A percentile compares a stretch with the other conserved stretches of the same genome.
Evolutionary conservation across 176 grass and related monocot species (phyloP).

Genomic region (Aegilops umbellulata): DNA sequence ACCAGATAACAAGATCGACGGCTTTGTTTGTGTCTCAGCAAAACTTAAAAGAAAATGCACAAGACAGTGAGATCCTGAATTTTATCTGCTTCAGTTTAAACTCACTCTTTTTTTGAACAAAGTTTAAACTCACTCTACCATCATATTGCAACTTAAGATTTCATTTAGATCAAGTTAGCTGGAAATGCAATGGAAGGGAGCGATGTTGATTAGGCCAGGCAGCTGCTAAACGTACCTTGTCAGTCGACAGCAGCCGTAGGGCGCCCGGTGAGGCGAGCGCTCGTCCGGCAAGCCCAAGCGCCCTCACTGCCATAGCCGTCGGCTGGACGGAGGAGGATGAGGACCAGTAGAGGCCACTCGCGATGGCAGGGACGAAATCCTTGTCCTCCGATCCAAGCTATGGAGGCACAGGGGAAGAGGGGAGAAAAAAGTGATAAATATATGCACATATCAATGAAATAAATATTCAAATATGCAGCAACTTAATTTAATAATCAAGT

Average conservation of each 20-base stretch:
- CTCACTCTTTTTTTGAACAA: too few relatives aligned
- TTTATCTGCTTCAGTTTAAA: too few relatives aligned
- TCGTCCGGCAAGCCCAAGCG: neutral
- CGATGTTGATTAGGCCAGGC: neutral
- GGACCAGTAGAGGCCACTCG: too few relatives aligned
- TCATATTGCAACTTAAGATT: too few relatives aligned
- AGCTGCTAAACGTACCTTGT: neutral
- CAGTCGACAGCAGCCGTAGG: neutral
- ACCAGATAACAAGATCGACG: neutral
- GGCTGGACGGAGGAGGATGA: neutral
- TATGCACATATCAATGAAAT: too few relatives aligned
- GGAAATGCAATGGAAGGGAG: neutral
- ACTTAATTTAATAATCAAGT: too few relatives aligned
- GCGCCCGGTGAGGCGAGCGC: neutral
- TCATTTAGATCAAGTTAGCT: neutral
- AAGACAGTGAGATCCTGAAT: neutral
- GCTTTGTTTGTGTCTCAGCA: neutral
- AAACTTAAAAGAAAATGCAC: neutral
- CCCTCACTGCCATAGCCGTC: neutral
- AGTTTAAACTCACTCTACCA: too few relatives aligned
- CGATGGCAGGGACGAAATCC: too few relatives aligned
- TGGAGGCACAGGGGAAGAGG: too few relatives aligned
- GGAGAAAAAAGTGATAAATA: too few relatives aligned
- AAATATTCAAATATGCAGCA: too few relatives aligned
- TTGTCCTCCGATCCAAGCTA: too few relatives aligned